These are phyloP conservation scores for Gaultheria prostrata DNA, from an alignment of 148 eudicot species.

Conservation along the genomic window DNA sequence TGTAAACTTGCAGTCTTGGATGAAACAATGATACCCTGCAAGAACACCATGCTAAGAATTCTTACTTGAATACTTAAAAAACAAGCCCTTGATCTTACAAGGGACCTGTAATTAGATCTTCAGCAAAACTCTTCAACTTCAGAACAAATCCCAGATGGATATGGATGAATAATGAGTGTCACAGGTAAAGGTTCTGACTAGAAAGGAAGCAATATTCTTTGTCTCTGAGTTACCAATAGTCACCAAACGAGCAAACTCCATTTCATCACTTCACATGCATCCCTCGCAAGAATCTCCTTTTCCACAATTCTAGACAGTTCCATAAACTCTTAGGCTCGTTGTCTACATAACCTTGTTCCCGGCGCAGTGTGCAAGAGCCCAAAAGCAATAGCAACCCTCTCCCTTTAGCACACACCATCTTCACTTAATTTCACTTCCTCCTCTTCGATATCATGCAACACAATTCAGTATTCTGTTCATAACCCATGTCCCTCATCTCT, in stretches of 20 bases:
- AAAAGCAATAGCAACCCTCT: slow-evolving; percentile 47
- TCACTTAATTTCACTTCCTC: slow-evolving; percentile 32
- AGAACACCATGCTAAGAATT: background rate
- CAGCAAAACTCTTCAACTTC: background rate
- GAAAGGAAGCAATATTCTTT: background rate
- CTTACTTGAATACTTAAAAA: background rate
- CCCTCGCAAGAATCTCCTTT: slow-evolving; percentile 50
- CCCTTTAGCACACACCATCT: slow-evolving; percentile 40
- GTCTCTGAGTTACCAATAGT: slow-evolving; percentile 37
- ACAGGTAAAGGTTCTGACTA: background rate
- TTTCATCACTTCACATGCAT: slow-evolving; percentile 45
- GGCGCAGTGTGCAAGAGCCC: slow-evolving; percentile 39
- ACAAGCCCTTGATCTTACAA: background rate
- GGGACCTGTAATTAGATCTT: background rate
- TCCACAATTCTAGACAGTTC: slow-evolving; percentile 37
- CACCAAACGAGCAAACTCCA: slow-evolving; percentile 49
- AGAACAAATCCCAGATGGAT: background rate
- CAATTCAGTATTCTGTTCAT: slow-evolving; percentile 43
- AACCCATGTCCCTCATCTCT: slow-evolving; percentile 53
- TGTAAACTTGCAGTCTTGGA: background rate
- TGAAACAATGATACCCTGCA: background rate
- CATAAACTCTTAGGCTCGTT: slow-evolving; percentile 52
- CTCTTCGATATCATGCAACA: slow-evolving; percentile 49
- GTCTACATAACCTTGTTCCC: slow-evolving; percentile 42
- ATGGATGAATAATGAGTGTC: background rate